Conservation (phyloP, 805 yeast species). For the Trichomonascus vanleenenianus region DNA sequence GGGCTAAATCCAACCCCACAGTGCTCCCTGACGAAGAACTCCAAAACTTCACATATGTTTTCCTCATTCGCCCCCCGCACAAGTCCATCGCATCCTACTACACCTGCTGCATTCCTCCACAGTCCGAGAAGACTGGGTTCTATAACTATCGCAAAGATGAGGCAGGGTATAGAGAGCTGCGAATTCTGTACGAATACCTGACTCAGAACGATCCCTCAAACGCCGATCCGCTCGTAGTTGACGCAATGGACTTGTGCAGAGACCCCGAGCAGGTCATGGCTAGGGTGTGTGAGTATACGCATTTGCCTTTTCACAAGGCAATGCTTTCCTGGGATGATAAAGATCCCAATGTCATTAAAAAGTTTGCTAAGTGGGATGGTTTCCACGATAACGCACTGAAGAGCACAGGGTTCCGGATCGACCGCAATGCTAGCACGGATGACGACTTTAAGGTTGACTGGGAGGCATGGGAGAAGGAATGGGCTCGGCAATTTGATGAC, state of each 20-base stretch:
- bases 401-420: slow-evolving; percentile 14
- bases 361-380: slow-evolving; percentile 22
- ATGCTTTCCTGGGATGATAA: slow-evolving; percentile 21
- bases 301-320: slow-evolving; percentile 13
- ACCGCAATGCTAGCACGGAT: neutral
- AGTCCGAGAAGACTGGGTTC: slow-evolving; percentile 19
- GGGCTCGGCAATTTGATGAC: slow-evolving; percentile 13
- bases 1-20: slow-evolving; percentile 13
- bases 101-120: slow-evolving; percentile 21
- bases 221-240: slow-evolving; percentile 16
- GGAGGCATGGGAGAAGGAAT: slow-evolving; percentile 16
- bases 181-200: slow-evolving; percentile 17
- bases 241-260: slow-evolving; percentile 16
- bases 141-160: slow-evolving; percentile 17
- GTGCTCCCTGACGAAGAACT: slow-evolving; percentile 17
- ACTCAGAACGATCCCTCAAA: neutral
- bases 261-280: slow-evolving; percentile 17
- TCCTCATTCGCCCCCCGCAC: slow-evolving; percentile 22
- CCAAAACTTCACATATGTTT: slow-evolving; percentile 15
- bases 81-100: slow-evolving; percentile 21
- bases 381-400: slow-evolving; percentile 21
- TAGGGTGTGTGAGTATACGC: slow-evolving; percentile 14
- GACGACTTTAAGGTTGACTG: slow-evolving; percentile 14
- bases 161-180: slow-evolving; percentile 20
- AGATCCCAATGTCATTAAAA: slow-evolving; percentile 10